phyloP scores from a whole-genome alignment of 2,329 filamentous ascomycete species.

The Aspergillus intermedius region DNA sequence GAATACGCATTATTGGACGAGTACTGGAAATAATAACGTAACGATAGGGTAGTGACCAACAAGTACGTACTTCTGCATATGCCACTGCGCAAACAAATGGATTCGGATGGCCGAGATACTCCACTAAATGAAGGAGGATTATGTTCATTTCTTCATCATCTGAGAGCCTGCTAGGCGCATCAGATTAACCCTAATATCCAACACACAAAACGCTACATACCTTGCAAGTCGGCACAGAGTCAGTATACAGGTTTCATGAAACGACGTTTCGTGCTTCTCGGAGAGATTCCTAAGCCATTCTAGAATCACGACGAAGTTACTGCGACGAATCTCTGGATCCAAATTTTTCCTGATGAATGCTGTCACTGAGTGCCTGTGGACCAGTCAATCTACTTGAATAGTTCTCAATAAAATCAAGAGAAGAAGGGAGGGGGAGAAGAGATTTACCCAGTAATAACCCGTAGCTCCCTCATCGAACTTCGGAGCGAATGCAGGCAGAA shows the following conservation, averaged over 20 bases:
- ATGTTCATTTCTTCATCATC: conserved; percentile 80
- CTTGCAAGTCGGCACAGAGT: conserved; percentile 79
- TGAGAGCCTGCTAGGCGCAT: conserved; percentile 48
- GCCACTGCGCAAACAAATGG: conserved; percentile 71
- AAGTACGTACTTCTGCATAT: conserved; percentile 62
- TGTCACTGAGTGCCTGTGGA: conserved; percentile 54
- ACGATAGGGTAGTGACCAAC: not conserved
- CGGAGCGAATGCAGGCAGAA: conserved; percentile 76
- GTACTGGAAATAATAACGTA: too few relatives aligned
- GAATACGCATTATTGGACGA: not conserved
- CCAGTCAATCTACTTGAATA: conserved; percentile 4
- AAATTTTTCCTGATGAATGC: conserved; percentile 55
- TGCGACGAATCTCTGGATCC: conserved; percentile 43
- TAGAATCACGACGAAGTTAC: conserved; percentile 64
- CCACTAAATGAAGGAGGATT: conserved; percentile 72
- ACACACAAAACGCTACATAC: conserved; percentile 33
- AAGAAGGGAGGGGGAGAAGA: not conserved
- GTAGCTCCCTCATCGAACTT: conserved; percentile 77
- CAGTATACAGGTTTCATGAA: conserved; percentile 79
- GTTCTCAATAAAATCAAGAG: not conserved
- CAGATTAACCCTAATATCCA: conserved; percentile 1
- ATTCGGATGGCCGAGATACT: conserved; percentile 80
- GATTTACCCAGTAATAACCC: conserved; percentile 65
- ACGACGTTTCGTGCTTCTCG: conserved; percentile 57
- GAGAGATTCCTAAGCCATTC: conserved; percentile 66